Conservation (phyloP, 192 early-diverging fungal genomes). For the Spizellomyces sp. region DNA sequence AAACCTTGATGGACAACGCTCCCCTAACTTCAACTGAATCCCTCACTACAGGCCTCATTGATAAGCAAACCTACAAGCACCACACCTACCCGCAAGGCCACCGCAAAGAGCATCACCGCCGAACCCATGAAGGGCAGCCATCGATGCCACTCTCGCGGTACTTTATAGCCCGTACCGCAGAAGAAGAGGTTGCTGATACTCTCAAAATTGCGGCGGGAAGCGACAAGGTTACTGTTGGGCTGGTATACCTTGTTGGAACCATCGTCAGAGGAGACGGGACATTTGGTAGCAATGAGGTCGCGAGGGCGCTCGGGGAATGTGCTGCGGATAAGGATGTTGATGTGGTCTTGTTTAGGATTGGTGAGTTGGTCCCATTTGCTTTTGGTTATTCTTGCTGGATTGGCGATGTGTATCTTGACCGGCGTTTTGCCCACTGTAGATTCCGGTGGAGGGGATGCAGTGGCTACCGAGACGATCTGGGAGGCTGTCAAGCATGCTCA, state of each 20-base stretch:
- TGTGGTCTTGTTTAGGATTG: conserved; percentile 68
- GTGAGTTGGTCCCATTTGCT: conserved; percentile 4
- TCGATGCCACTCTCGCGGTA: conserved; percentile 16
- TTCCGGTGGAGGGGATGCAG: conserved; percentile 68
- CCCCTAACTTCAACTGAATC: too few relatives aligned
- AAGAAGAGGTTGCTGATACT: not conserved
- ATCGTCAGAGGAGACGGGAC: conserved; percentile 52
- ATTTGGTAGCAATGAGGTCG: conserved; percentile 49
- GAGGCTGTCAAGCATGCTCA: conserved; percentile 60
- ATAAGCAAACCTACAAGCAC: conserved; percentile 50
- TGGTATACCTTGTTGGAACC: conserved; percentile 62
- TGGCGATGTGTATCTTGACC: not conserved
- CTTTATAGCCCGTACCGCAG: conserved; percentile 2
- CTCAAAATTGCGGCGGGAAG: not conserved
- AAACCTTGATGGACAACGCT: too few relatives aligned
- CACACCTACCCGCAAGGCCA: too few relatives aligned
- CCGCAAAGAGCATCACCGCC: conserved; percentile 4
- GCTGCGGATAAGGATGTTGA: conserved; percentile 56
- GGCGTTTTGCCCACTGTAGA: conserved; percentile 31
- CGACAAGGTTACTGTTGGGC: conserved; percentile 51
- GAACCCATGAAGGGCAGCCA: not conserved
- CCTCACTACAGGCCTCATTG: conserved; percentile 39
- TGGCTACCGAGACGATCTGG: conserved; percentile 69
- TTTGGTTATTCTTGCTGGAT: not conserved
- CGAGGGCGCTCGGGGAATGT: conserved; percentile 54